These are phyloP conservation scores for Fusarium sp. DNA, from an alignment of 2,329 filamentous ascomycete genomes.

Conservation along the genomic window DNA sequence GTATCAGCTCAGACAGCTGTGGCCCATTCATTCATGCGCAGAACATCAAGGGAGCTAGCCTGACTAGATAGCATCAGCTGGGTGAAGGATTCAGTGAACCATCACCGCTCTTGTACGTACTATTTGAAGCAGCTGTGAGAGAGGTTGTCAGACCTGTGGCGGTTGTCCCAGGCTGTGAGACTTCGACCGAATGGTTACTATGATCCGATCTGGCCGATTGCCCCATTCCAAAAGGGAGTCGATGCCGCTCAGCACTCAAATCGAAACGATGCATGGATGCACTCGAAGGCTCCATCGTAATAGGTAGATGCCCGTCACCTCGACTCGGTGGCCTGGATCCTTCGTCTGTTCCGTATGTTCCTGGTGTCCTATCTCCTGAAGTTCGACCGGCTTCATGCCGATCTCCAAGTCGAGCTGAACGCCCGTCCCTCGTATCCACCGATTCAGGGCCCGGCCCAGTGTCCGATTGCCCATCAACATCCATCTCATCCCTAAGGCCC, in stretches of 20 bases:
- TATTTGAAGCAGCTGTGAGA: constrained; percentile 24
- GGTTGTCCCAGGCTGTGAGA: constrained; percentile 17
- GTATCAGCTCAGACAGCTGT: background rate
- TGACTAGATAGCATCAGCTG: constrained; percentile 33
- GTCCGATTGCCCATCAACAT: constrained; percentile 38
- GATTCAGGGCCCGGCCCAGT: constrained; percentile 29
- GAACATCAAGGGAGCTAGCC: constrained; percentile 16
- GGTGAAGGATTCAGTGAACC: constrained; percentile 42
- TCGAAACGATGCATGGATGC: constrained; percentile 44
- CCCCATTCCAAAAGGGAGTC: constrained; percentile 34
- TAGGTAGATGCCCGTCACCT: constrained; percentile 39
- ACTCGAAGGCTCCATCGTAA: constrained; percentile 42
- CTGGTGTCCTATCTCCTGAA: constrained; percentile 43
- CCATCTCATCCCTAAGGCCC: constrained; percentile 40
- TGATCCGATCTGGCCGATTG: constrained; percentile 29
- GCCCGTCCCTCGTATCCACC: constrained; percentile 32
- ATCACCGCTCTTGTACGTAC: constrained; percentile 37
- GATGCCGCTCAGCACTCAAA: constrained; percentile 42
- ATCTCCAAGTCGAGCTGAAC: constrained; percentile 29
- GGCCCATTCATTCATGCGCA: constrained; percentile 5
- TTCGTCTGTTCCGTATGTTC: constrained; percentile 38
- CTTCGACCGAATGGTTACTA: constrained; percentile 29
- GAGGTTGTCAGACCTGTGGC: constrained; percentile 19
- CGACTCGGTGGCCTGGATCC: constrained; percentile 43
- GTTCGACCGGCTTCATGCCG: constrained; percentile 30